Base-by-base conservation (phyloP, 495 filamentous ascomycete genomes). In the Polyplosphaeria fusca region DNA sequence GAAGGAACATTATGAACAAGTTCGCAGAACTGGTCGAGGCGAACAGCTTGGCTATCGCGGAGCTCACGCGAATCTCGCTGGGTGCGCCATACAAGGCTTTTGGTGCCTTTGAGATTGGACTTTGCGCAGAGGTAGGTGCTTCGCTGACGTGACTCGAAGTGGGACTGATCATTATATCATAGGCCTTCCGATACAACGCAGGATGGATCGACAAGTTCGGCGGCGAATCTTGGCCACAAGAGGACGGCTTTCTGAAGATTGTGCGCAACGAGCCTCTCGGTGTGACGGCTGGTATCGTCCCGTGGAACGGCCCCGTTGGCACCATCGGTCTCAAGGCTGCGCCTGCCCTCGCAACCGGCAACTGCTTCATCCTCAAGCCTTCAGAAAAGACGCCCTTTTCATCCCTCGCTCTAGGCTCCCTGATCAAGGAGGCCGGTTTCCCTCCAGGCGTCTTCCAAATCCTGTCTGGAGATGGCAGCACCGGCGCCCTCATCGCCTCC, bases 191-290 rank as follows among this genome's bases (percentile, higher is more conserved):
- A 53, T 73, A 76, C 60, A 68, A 69, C 54, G 74, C 75, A 19
- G 75, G 74, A 41, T 77, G 72, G 71, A 71, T 69, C 46, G 75
- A 77, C 60, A 77, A 77, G 59, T 71, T 76, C 55, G 68, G 63
- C 14, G 75, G 74, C 41, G 69, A 76, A 24, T 70, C 67, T 4
- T 74, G 53, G 51, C 74, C 74, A 3, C 66, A 71, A 43, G 73
- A 74, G 19, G 71, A 75, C 43, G 74, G 72, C 20, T 74, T 77
- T 59, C 55, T 74, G 20, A 75, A 75, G 49, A 73, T 76, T 28
- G 67, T 74, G 0, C 63, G 70, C 7, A 70, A 71, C 30, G 69
- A 75, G 39, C 74, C 74, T 13, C 61, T 77, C 18, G 76, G 76
- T 48, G 66, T 68, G 2, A 52, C 43, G 20, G 71, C 65, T 12